Percentiles rank a stretch among this genome's conserved stretches.
phyloP scores from a whole-genome alignment of 176 grass and related monocot genomes.

The Bromus sterilis region DNA sequence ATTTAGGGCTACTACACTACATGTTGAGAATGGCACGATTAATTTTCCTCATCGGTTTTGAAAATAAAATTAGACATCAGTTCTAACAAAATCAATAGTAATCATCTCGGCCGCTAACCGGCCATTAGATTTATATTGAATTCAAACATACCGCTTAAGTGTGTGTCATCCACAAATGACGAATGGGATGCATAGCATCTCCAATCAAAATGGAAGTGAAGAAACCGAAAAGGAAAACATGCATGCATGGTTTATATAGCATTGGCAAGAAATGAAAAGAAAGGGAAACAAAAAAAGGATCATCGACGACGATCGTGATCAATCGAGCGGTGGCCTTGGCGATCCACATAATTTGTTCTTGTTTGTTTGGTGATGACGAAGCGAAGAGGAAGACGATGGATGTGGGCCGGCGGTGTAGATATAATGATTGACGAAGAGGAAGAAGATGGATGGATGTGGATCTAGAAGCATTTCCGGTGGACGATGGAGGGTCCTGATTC shows the following conservation, averaged over 20 bases:
- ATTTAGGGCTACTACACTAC: background rate
- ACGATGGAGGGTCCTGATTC: slow-evolving; percentile 54
- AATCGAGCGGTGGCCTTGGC: too few relatives aligned
- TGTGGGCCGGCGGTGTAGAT: too few relatives aligned
- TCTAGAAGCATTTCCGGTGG: slow-evolving; percentile 60
- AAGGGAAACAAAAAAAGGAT: background rate
- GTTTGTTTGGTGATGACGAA: too few relatives aligned
- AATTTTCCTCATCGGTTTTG: background rate
- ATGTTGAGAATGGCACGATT: background rate
- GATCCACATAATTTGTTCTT: too few relatives aligned
- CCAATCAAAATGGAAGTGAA: background rate
- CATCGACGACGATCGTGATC: background rate
- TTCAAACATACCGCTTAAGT: background rate
- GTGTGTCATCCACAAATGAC: background rate
- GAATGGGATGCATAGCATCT: background rate
- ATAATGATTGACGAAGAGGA: too few relatives aligned
- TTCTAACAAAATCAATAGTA: background rate
- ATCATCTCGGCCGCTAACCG: background rate
- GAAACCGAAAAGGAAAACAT: background rate
- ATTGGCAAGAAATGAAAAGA: background rate
- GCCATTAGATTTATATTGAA: background rate
- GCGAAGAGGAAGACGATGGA: too few relatives aligned
- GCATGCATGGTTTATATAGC: background rate
- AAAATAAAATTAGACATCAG: background rate
- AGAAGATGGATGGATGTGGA: too few relatives aligned